A percentile compares a stretch with the other conserved stretches of the same genome.
phyloP scores from a whole-genome alignment of 768 basidiomycete species.

The Hirschioporus abietinus region DNA sequence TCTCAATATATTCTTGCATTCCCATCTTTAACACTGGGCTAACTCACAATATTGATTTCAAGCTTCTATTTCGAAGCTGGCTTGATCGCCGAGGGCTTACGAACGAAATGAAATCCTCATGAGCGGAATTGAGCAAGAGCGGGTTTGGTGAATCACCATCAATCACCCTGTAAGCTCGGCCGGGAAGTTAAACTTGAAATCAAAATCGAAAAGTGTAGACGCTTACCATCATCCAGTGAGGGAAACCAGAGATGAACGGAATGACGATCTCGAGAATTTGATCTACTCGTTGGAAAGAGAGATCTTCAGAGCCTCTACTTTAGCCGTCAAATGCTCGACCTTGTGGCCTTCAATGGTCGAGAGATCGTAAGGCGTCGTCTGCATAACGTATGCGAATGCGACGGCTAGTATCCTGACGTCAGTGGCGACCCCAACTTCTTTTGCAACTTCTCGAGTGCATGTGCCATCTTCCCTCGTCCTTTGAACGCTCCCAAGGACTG shows the following conservation, averaged over 20 bases:
- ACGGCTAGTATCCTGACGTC: constrained; percentile 25
- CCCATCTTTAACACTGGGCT: no score
- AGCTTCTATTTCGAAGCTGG: no score
- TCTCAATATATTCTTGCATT: neutral
- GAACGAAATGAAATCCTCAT: no score
- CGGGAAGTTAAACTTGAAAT: neutral
- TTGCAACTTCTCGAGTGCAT: constrained; percentile 33
- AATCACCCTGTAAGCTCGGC: neutral
- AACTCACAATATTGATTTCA: no score
- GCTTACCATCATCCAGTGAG: constrained; percentile 28
- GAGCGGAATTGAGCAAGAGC: neutral
- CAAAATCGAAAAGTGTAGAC: neutral
- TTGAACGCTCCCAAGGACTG: constrained; percentile 8
- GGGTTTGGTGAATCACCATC: neutral
- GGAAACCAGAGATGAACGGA: constrained; percentile 46
- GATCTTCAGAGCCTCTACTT: constrained; percentile 46
- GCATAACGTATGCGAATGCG: constrained; percentile 50
- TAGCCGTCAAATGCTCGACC: constrained; percentile 44
- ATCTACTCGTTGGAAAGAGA: constrained; percentile 41
- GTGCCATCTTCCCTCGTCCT: constrained; percentile 11
- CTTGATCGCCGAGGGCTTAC: no score
- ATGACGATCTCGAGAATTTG: constrained; percentile 35
- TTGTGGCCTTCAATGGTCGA: constrained; percentile 49
- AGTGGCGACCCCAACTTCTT: constrained; percentile 35
- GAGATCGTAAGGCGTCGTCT: constrained; percentile 49